Conservation (phyloP, 2,329 filamentous ascomycete species). For the Chrysoporthe deuterocubensis region DNA sequence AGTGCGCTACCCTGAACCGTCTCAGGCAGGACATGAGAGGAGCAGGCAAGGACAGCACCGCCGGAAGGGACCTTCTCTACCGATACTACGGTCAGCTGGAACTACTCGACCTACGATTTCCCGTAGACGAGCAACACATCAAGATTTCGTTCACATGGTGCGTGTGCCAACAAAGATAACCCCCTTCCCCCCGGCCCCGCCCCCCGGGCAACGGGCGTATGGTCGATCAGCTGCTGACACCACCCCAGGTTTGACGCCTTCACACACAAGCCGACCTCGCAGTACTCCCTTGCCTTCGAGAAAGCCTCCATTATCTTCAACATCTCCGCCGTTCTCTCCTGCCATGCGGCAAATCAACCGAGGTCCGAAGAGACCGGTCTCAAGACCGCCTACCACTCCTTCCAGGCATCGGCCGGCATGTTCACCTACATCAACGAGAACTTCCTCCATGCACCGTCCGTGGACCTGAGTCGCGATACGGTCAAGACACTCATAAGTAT, state of each 20-base stretch:
- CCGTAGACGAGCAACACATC: conserved; percentile 98
- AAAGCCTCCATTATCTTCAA: conserved; percentile 99
- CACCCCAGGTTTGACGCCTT: conserved; percentile 96
- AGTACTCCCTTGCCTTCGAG: conserved; percentile 96
- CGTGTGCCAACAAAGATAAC: conserved; percentile 28
- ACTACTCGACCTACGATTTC: conserved; percentile 90
- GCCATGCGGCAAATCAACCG: conserved; percentile 91
- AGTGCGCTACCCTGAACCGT: conserved; percentile 92
- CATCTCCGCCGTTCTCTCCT: conserved; percentile 94
- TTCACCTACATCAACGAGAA: conserved; percentile 99
- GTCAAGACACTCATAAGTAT: conserved; percentile 93
- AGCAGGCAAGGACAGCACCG: conserved; percentile 93
- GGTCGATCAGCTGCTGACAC: conserved; percentile 13
- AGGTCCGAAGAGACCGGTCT: conserved; percentile 89
- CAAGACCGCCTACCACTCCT: conserved; percentile 97
- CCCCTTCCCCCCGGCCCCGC: background rate
- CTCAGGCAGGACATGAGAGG: conserved; percentile 98
- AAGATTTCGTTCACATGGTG: conserved; percentile 99
- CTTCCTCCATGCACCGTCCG: conserved; percentile 94
- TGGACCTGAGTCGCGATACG: conserved; percentile 93
- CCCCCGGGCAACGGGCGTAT: no score
- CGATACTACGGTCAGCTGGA: conserved; percentile 98
- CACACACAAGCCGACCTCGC: conserved; percentile 94
- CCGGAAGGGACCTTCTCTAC: conserved; percentile 90
- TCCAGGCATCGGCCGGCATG: conserved; percentile 98